Evolutionary conservation across 371 early-diverging fungal species (phyloP).

Genomic region (Mucor piriformis): DNA sequence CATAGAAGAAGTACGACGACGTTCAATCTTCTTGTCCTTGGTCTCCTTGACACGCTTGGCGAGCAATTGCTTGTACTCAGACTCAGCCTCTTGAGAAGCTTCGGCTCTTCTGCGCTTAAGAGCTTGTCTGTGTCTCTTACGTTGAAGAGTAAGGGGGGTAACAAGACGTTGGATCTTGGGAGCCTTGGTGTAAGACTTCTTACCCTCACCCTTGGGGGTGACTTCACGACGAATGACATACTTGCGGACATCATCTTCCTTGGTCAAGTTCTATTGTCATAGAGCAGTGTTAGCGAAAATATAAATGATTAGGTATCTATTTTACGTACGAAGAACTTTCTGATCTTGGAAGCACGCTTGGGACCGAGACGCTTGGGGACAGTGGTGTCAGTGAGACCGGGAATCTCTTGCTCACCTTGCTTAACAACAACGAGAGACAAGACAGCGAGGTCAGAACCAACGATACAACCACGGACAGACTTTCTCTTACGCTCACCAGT

Average conservation of each 20-base stretch:
- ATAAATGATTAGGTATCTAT: too few relatives aligned
- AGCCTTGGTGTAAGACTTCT: conserved; percentile 94
- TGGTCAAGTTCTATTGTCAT: conserved; percentile 70
- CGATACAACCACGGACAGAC: conserved; percentile 99
- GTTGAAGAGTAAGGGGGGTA: conserved; percentile 93
- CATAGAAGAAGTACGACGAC: conserved; percentile 66
- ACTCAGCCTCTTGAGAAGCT: conserved; percentile 84
- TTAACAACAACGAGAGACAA: conserved; percentile 95
- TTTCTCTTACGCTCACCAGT: conserved; percentile 99
- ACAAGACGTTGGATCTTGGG: conserved; percentile 97
- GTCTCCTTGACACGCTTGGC: conserved; percentile 91
- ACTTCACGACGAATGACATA: conserved; percentile 97
- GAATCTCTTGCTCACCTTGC: conserved; percentile 95
- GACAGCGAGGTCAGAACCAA: conserved; percentile 94
- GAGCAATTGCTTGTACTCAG: conserved; percentile 91
- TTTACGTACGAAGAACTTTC: conserved; percentile 93
- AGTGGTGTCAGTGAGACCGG: conserved; percentile 94
- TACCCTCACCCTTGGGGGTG: conserved; percentile 81
- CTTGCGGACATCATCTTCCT: conserved; percentile 98
- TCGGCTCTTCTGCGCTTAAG: conserved; percentile 82
- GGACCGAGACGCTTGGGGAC: conserved; percentile 97
- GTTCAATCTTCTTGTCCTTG: conserved; percentile 56
- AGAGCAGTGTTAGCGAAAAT: too few relatives aligned
- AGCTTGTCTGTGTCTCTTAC: conserved; percentile 84
- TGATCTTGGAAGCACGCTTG: conserved; percentile 98